A percentile compares a stretch with the other conserved stretches of the same genome.
Evolutionary conservation across 192 early-diverging fungal genomes (phyloP).

Genomic region (Coemansia sp.): DNA sequence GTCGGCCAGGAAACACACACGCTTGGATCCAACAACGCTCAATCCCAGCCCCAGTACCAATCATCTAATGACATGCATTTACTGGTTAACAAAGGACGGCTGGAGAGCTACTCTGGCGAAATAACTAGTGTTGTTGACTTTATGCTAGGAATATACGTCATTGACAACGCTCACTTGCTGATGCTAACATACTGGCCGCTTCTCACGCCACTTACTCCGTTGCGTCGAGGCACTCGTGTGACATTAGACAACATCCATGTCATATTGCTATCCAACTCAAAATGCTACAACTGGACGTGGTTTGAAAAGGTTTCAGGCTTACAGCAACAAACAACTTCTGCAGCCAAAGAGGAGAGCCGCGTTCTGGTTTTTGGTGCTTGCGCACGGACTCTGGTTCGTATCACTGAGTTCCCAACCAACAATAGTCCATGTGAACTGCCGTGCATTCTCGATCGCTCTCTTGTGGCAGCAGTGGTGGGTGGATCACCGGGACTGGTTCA

Average conservation of each 20-base stretch:
- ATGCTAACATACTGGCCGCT: constrained; percentile 40
- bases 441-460: background rate
- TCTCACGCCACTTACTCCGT: constrained; percentile 21
- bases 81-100: constrained; percentile 13
- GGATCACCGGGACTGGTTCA: constrained; percentile 23
- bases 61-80: constrained; percentile 17
- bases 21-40: background rate
- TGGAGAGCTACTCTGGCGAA: constrained; percentile 47
- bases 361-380: constrained; percentile 42
- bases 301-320: constrained; percentile 11
- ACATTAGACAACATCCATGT: constrained; percentile 39
- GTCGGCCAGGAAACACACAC: background rate
- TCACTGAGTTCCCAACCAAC: constrained; percentile 17
- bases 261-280: constrained; percentile 26
- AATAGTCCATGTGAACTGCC: constrained; percentile 2
- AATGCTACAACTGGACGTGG: constrained; percentile 41
- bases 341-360: background rate
- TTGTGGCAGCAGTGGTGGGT: constrained; percentile 10
- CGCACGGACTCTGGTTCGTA: constrained; percentile 29
- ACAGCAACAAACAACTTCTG: background rate
- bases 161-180: constrained; percentile 35
- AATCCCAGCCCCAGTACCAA: background rate
- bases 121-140: constrained; percentile 33
- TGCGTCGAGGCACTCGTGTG: constrained; percentile 42
- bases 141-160: constrained; percentile 36